These are phyloP conservation scores for Teratosphaeria epicoccoides DNA, from an alignment of 2,329 filamentous ascomycete genomes.

Conservation along the genomic window DNA sequence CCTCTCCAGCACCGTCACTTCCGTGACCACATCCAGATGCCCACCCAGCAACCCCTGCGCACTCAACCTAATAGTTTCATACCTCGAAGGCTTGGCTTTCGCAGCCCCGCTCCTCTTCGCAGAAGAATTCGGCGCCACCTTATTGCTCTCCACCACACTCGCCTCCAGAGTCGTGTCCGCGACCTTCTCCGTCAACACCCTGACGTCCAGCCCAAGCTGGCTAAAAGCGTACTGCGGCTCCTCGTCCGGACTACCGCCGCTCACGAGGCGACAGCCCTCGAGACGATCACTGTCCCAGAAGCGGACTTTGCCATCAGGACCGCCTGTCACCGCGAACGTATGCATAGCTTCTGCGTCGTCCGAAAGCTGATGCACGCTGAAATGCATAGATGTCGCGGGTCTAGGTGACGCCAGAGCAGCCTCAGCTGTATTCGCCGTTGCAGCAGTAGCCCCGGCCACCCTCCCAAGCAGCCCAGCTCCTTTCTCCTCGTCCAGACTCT, in stretches of 20 bases:
- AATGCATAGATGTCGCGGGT: conserved; percentile 64
- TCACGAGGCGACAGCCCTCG: conserved; percentile 70
- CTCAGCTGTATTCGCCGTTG: conserved; percentile 20
- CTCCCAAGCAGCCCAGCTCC: conserved; percentile 77
- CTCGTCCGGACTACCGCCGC: conserved; percentile 53
- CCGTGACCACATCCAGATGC: conserved; percentile 78
- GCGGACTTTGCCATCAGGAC: conserved; percentile 78
- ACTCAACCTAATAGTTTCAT: conserved; percentile 76
- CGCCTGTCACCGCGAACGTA: conserved; percentile 76
- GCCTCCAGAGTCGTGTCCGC: conserved; percentile 9
- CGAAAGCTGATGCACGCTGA: conserved; percentile 60
- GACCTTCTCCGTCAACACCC: conserved; percentile 29
- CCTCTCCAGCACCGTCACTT: conserved; percentile 76
- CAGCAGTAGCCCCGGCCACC: conserved; percentile 59
- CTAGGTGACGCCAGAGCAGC: conserved; percentile 21
- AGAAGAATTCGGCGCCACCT: conserved; percentile 22
- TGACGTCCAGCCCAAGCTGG: conserved; percentile 31
- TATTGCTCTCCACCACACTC: conserved; percentile 15
- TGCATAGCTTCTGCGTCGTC: conserved; percentile 62
- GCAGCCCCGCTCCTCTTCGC: conserved; percentile 20
- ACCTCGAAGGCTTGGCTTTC: conserved; percentile 51
- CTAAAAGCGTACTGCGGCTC: conserved; percentile 57
- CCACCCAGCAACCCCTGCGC: conserved; percentile 77
- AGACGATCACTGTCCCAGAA: conserved; percentile 83
- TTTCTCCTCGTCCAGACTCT: conserved; percentile 82